Percentiles rank a stretch among this genome's conserved stretches.
These are phyloP conservation scores for Starmerella apicola DNA, from an alignment of 805 yeast species.

Conservation along the genomic window DNA sequence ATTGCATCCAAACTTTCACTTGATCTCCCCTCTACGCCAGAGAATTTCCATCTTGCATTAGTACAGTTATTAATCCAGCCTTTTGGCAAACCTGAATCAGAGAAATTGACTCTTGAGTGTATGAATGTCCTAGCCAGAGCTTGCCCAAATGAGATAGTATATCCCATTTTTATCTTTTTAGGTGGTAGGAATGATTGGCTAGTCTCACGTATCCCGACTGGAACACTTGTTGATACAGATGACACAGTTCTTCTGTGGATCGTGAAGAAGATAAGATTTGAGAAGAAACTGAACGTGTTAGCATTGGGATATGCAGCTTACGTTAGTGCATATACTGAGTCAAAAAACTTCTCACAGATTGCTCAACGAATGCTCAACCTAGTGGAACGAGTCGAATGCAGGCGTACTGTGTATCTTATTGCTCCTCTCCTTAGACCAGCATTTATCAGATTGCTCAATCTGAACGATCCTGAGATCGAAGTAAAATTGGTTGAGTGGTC, in stretches of 20 bases:
- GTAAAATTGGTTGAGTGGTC: constrained; percentile 6
- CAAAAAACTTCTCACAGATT: not conserved
- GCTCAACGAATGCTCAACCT: constrained; percentile 3
- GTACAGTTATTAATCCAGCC: constrained; percentile 4
- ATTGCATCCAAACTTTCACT: not conserved
- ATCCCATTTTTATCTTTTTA: constrained; percentile 3
- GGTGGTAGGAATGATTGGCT: constrained; percentile 5
- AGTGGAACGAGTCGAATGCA: constrained; percentile 2
- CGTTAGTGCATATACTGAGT: not conserved
- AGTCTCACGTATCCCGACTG: constrained; percentile 1
- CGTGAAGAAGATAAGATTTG: constrained; percentile 2
- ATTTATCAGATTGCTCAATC: constrained; percentile 4
- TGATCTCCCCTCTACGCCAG: constrained; percentile 3
- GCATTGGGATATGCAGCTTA: constrained; percentile 4
- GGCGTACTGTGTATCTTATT: constrained; percentile 4
- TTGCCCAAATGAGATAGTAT: constrained; percentile 6
- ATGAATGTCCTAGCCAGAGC: constrained; percentile 7
- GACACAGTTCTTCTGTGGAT: constrained; percentile 4
- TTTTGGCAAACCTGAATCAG: not conserved
- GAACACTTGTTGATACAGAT: not conserved
- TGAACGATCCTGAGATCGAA: constrained; percentile 4
- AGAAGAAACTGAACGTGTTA: not conserved
- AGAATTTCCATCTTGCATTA: constrained; percentile 11
- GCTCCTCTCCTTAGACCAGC: constrained; percentile 11
- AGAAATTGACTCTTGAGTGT: constrained; percentile 4